These are phyloP conservation scores for Eimeria maxima DNA, from an alignment of 169 alveolate species.

Conservation along the genomic window DNA sequence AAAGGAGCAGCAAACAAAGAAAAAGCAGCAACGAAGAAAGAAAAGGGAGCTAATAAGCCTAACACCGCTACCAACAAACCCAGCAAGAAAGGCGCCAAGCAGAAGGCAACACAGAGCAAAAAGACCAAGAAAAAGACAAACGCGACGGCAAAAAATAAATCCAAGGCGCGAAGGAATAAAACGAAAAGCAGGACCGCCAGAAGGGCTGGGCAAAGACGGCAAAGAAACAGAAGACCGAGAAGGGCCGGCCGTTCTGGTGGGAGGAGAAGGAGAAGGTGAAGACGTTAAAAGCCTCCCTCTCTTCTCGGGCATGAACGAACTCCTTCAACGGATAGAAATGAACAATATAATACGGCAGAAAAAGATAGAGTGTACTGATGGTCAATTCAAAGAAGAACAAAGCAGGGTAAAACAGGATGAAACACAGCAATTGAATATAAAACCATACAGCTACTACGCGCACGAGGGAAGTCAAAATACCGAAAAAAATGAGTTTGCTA, in stretches of 20 bases:
- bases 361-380: too few relatives aligned
- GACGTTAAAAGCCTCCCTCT: neutral
- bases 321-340: neutral
- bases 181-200: neutral
- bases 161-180: neutral
- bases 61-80: neutral
- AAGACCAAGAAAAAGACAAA: neutral
- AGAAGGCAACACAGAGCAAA: too few relatives aligned
- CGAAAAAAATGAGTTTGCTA: too few relatives aligned
- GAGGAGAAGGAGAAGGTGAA: neutral
- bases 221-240: neutral
- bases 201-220: neutral
- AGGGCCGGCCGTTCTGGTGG: neutral
- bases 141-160: neutral
- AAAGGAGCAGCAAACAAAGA: neutral
- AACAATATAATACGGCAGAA: too few relatives aligned
- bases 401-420: neutral
- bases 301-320: neutral
- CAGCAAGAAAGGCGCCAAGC: neutral
- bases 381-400: neutral
- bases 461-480: neutral
- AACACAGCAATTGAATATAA: neutral
- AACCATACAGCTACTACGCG: too few relatives aligned
- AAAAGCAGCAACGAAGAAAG: conserved; percentile 23
- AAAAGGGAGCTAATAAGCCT: neutral